phyloP scores from a whole-genome alignment of 139 green algal genomes.

The Zygnema cylindricum region DNA sequence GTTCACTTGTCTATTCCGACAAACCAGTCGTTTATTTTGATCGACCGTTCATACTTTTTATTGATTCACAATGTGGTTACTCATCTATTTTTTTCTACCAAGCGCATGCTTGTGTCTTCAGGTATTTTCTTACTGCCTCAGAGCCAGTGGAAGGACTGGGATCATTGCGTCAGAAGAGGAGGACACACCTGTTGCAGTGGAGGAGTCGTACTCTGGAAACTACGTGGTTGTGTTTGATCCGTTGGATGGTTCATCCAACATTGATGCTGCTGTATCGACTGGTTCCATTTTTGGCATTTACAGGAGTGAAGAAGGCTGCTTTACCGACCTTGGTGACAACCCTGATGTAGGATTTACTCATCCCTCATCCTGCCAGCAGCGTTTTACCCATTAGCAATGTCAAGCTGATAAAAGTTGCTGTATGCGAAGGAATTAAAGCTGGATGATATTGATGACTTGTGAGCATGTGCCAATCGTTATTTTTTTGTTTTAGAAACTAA shows the following conservation, averaged over 20 bases:
- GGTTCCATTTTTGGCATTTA: slow-evolving; percentile 98
- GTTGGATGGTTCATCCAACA: slow-evolving; percentile 97
- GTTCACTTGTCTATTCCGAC: too few species aligned
- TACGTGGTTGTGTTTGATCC: slow-evolving; percentile 99
- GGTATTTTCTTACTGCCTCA: slow-evolving; percentile 89
- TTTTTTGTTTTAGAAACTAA: too few species aligned
- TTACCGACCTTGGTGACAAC: slow-evolving; percentile 55
- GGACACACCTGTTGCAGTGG: slow-evolving; percentile 90
- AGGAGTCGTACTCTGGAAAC: slow-evolving; percentile 93
- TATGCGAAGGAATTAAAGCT: too few species aligned
- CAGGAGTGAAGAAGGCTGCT: slow-evolving; percentile 54
- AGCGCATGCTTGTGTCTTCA: too few species aligned
- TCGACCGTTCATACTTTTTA: too few species aligned
- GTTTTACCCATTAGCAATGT: too few species aligned
- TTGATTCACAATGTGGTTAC: too few species aligned
- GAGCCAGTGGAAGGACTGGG: slow-evolving; percentile 78
- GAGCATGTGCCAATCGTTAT: too few species aligned
- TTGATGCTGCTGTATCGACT: slow-evolving; percentile 91
- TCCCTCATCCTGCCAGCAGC: too few species aligned
- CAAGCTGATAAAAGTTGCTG: not conserved
- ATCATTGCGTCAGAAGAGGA: slow-evolving; percentile 97
- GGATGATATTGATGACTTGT: too few species aligned
- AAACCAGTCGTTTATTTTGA: too few species aligned
- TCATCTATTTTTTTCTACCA: too few species aligned
- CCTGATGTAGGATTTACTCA: slow-evolving; percentile 22